Evolutionary conservation across 192 early-diverging fungal species (phyloP).

Genomic region (Podila verticillata): DNA sequence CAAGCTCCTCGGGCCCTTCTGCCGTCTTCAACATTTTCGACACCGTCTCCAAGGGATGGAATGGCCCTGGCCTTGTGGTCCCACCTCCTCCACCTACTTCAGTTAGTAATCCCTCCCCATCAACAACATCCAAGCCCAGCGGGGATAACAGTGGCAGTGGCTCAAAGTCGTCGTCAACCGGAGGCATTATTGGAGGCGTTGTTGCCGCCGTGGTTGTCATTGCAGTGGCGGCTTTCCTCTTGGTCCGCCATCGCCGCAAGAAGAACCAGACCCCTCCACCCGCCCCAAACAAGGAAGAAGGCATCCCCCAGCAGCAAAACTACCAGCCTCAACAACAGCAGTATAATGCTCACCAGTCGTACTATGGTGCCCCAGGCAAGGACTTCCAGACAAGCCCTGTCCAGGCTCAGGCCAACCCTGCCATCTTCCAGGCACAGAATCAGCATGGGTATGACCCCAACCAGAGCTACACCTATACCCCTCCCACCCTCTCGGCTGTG

Average conservation of each 20-base stretch:
- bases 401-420: not conserved
- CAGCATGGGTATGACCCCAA: not conserved
- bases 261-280: not conserved
- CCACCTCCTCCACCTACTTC: not conserved
- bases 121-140: not conserved
- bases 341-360: slow-evolving; percentile 6
- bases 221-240: slow-evolving; percentile 24
- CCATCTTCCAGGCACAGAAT: not conserved
- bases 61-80: slow-evolving; percentile 27
- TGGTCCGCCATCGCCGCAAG: slow-evolving; percentile 36
- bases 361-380: not conserved
- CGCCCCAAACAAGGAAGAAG: not conserved
- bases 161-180: slow-evolving; percentile 12
- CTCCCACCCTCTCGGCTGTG: not conserved
- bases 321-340: slow-evolving; percentile 15
- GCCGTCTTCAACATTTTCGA: slow-evolving; percentile 26
- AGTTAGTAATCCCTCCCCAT: not conserved
- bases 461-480: slow-evolving; percentile 4
- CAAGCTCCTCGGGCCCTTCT: not conserved
- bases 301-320: slow-evolving; percentile 4
- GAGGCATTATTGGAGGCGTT: slow-evolving; percentile 39
- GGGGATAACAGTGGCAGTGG: not conserved
- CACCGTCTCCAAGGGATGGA: slow-evolving; percentile 20
- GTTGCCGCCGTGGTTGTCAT: slow-evolving; percentile 32
- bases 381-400: not conserved